Evolutionary conservation across 2,329 filamentous ascomycete species (phyloP), one percentile per base, ranked within the genome.

Genomic region (Colletotrichum echinochloae): DNA sequence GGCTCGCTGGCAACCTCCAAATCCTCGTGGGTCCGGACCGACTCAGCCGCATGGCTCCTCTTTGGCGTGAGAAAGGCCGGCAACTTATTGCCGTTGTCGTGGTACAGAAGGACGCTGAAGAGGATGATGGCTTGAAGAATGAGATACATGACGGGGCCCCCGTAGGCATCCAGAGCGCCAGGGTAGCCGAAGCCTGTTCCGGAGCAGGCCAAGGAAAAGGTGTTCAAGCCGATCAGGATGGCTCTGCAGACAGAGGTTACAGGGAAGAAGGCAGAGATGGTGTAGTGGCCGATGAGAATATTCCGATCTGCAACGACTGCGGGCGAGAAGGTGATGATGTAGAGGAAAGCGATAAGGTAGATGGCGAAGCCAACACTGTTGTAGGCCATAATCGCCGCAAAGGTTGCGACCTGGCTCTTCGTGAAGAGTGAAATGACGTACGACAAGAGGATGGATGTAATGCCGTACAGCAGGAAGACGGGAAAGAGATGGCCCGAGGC

Each of bases 361-460:
- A 91, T 79, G 16, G 94, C 81, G 75, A 94, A 93, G 72, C 91
- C 81, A 11, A 92, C 83, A 9, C 91, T 92, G 79, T 97, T 94
- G 23, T 89, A 88, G 18, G 91, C 92, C 1, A 94, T 92, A 1
- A 93, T 90, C 77, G 95, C 92, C 0, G 94, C 95, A 79, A 96
- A 97, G 0, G 94, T 90, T 5, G 92, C 91, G 3, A 97, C 86
- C 79, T 97, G 94, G 49, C 92, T 94, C 51, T 87, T 88, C 35
- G 91, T 89, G 75, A 94, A 92, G 0, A 97, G 87, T 0, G 94
- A 97, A 44, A 97, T 86, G 48, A 95, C 83, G 79, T 98, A 98
- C 1, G 92, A 88, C 59, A 95, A 83, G 3, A 97, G 82, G 2
- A 89, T 93, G 0, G 94, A 92, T 0, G 92, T 89, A 2, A 97